Percentiles rank a stretch among this genome's conserved stretches.
phyloP scores from a whole-genome alignment of 208 protist genomes.

The Leishmania gerbilli region DNA sequence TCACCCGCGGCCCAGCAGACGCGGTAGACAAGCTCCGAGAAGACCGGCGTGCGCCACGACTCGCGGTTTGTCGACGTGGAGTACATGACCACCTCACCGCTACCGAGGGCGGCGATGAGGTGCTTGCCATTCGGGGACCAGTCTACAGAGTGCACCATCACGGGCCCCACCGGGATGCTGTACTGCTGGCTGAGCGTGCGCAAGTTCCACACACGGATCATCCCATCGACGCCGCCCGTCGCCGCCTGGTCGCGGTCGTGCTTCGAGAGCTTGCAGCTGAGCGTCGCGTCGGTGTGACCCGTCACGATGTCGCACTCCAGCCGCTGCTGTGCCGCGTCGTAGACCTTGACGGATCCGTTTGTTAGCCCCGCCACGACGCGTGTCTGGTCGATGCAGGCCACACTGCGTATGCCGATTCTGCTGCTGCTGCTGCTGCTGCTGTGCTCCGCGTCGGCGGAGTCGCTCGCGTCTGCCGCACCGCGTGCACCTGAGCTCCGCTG shows the following conservation, averaged over 20 bases:
- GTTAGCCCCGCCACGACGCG: slow-evolving; percentile 64
- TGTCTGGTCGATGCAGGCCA: slow-evolving; percentile 51
- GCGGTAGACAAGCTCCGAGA: slow-evolving; percentile 47
- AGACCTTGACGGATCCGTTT: slow-evolving; percentile 77
- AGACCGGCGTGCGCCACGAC: slow-evolving; percentile 61
- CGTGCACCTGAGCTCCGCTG: neutral
- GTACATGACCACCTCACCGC: slow-evolving; percentile 80
- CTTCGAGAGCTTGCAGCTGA: slow-evolving; percentile 71
- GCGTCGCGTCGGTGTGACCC: slow-evolving; percentile 85
- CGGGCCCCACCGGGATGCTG: slow-evolving; percentile 58
- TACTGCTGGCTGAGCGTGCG: slow-evolving; percentile 49
- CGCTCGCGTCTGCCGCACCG: neutral
- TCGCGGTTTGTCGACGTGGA: slow-evolving; percentile 62
- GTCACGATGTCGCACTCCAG: slow-evolving; percentile 56
- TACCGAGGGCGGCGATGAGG: slow-evolving; percentile 66
- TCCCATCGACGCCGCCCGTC: slow-evolving; percentile 79
- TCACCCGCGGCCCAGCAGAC: slow-evolving; percentile 56
- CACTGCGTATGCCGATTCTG: slow-evolving; percentile 37
- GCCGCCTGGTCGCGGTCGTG: slow-evolving; percentile 84
- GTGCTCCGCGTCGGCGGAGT: neutral
- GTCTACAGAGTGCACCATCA: slow-evolving; percentile 76
- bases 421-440: neutral
- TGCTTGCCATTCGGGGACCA: slow-evolving; percentile 88
- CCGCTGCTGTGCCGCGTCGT: slow-evolving; percentile 55
- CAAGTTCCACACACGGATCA: slow-evolving; percentile 88